phyloP scores from a whole-genome alignment of 140 eudicot species.

The Ambrosia hybrid region DNA sequence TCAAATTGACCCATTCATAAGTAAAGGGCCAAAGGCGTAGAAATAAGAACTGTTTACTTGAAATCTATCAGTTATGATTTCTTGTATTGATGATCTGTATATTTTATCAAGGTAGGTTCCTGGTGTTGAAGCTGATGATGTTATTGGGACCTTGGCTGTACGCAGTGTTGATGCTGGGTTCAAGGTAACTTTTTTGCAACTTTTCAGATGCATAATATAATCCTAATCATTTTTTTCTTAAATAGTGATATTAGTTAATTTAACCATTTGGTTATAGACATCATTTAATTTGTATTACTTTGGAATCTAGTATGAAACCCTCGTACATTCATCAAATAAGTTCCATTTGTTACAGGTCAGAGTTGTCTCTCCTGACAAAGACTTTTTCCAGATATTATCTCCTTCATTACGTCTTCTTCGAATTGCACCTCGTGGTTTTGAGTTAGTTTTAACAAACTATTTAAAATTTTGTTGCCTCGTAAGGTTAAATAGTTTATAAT shows the following conservation, averaged over 20 bases:
- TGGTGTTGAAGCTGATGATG: slow-evolving; percentile 99
- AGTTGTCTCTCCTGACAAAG: slow-evolving; percentile 98
- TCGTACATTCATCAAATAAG: not conserved
- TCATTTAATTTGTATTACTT: not conserved
- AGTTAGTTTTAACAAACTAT: slow-evolving; percentile 48
- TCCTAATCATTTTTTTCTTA: slow-evolving; percentile 4
- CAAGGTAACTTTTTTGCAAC: slow-evolving; percentile 51
- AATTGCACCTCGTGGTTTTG: slow-evolving; percentile 94
- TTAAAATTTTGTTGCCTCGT: not conserved
- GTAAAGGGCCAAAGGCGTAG: not conserved
- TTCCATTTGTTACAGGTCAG: slow-evolving; percentile 60
- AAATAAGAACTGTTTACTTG: not conserved
- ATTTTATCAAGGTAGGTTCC: slow-evolving; percentile 65
- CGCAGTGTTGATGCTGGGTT: slow-evolving; percentile 84
- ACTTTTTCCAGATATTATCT: slow-evolving; percentile 92
- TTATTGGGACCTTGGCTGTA: slow-evolving; percentile 86
- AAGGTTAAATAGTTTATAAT: not conserved
- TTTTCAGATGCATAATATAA: slow-evolving; percentile 18
- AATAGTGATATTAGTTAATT: not conserved
- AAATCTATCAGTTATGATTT: not conserved
- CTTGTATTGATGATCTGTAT: slow-evolving; percentile 20
- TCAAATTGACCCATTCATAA: not conserved
- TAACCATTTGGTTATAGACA: slow-evolving; percentile 5
- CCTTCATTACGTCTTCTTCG: slow-evolving; percentile 95
- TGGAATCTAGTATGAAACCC: not conserved